Conservation (phyloP, 2,329 filamentous ascomycete genomes). For the Aaosphaeria arxii region DNA sequence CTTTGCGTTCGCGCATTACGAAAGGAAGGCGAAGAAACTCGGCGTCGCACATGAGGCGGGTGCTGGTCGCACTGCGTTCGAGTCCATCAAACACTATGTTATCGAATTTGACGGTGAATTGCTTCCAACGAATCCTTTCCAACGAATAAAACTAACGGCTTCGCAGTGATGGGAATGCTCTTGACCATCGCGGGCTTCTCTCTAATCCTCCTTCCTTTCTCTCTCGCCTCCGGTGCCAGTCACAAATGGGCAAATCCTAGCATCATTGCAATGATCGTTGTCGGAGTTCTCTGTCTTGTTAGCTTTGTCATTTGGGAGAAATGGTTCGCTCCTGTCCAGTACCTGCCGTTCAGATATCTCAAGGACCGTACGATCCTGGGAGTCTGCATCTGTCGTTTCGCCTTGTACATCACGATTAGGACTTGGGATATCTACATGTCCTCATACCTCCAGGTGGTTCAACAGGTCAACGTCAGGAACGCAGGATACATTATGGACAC, state of each 20-base stretch:
- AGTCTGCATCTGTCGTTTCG: slow-evolving; percentile 35
- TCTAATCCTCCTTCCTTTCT: slow-evolving; percentile 49
- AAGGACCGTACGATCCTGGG: slow-evolving; percentile 46
- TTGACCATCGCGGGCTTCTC: slow-evolving; percentile 45
- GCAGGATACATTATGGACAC: slow-evolving; percentile 32
- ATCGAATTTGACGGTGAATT: slow-evolving; percentile 42
- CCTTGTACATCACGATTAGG: slow-evolving; percentile 28
- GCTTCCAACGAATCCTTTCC: not conserved
- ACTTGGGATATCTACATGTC: slow-evolving; percentile 55
- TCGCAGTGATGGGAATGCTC: slow-evolving; percentile 46
- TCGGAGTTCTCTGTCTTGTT: slow-evolving; percentile 49
- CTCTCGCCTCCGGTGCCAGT: slow-evolving; percentile 49
- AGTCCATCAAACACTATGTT: slow-evolving; percentile 40
- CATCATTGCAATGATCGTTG: slow-evolving; percentile 49
- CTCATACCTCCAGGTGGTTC: slow-evolving; percentile 40
- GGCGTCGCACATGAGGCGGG: slow-evolving; percentile 17
- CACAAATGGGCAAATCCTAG: slow-evolving; percentile 51
- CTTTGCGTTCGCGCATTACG: slow-evolving; percentile 46
- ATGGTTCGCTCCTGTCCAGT: slow-evolving; percentile 29
- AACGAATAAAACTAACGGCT: slow-evolving; percentile 43
- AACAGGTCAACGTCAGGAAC: slow-evolving; percentile 21
- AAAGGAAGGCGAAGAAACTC: slow-evolving; percentile 55
- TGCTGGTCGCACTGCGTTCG: slow-evolving; percentile 41
- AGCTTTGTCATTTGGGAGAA: slow-evolving; percentile 40
- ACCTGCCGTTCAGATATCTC: slow-evolving; percentile 43